Base-by-base conservation (phyloP, 148 eudicot species). In the Heliamphora exappendiculata region DNA sequence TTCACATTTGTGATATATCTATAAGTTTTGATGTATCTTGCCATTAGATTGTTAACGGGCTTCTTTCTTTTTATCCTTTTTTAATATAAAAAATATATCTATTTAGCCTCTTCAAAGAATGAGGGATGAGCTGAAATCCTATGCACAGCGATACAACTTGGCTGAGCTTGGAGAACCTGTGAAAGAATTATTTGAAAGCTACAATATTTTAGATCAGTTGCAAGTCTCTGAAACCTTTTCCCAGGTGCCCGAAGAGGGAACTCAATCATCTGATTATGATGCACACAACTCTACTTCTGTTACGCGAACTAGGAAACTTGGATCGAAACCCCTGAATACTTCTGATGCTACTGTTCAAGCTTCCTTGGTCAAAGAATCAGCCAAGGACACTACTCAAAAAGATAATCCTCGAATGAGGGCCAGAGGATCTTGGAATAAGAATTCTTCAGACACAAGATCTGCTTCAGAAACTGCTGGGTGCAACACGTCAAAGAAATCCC, bases 41-140 rank as follows among this genome's bases (percentile, higher is more conserved):
- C 28, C 22, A 19, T 53, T 20, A 17, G n/a, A 62, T 20, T 42
- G 14, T 22, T 55, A 22, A n/a, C n/a, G 4, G 26, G 19, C 16
- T 58, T 0, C 34, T 13, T 51, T 76, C 20, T 36, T 39, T 41
- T 26, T 42, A 16, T 33, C 34, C 26, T 65, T 3, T 22, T 53
- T 24, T 34, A 24, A 7, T 37, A 54, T 34, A 36, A 19, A 24
- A 20, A 31, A 22, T 22, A 20, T n/a, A 58, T 37, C 33, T 5
- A 20, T 69, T 70, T 84, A 93, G 97, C 88, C 93, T 76, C 73
- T 84, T 51, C 95, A 94, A 78, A 87, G 79, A 17, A 71, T 94
- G 84, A 86, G 88, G 44, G 93, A 91, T 70, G 95, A 94, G 84
- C 89, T 94, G 31, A 90, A 84, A 70, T 76, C 84, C 4, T 94